These are phyloP conservation scores for Saccharomyces hybrid DNA, from an alignment of 1,139 yeast genomes.

Conservation along the genomic window DNA sequence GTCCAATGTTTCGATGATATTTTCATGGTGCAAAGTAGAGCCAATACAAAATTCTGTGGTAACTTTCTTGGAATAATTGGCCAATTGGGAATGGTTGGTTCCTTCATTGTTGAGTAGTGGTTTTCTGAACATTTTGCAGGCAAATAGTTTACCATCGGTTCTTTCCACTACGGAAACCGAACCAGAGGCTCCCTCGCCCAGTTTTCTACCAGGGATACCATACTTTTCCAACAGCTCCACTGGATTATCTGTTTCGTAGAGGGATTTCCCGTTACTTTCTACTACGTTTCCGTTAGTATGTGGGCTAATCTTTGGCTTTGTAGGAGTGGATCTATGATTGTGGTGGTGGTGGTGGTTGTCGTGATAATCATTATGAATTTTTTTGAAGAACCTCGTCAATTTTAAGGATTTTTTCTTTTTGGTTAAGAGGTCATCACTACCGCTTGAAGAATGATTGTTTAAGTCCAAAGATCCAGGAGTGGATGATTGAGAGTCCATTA, in stretches of 20 bases:
- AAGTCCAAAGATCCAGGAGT: not conserved
- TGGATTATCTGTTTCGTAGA: conserved; percentile 35
- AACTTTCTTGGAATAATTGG: conserved; percentile 56
- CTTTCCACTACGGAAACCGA: conserved; percentile 55
- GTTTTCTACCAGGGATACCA: conserved; percentile 50
- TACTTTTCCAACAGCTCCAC: conserved; percentile 41
- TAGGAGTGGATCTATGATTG: not conserved
- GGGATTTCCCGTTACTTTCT: conserved; percentile 17
- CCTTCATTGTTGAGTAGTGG: conserved; percentile 1
- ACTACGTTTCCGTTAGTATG: not conserved
- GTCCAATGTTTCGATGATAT: conserved; percentile 58
- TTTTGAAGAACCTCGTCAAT: conserved; percentile 33
- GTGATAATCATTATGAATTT: conserved; percentile 14
- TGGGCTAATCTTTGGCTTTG: not conserved
- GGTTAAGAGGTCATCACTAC: conserved; percentile 3
- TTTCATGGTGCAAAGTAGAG: conserved; percentile 51
- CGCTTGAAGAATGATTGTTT: not conserved
- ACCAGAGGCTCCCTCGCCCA: conserved; percentile 77
- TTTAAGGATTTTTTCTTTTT: conserved; percentile 27
- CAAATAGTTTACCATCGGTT: conserved; percentile 47
- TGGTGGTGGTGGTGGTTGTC: conserved; percentile 1
- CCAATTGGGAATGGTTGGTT: conserved; percentile 26
- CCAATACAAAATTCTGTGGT: conserved; percentile 61
- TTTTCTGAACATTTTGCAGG: conserved; percentile 60
- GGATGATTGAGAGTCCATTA: conserved; percentile 2